Evolutionary conservation across 768 basidiomycete genomes (phyloP).

Genomic region (Galerina sulciceps): DNA sequence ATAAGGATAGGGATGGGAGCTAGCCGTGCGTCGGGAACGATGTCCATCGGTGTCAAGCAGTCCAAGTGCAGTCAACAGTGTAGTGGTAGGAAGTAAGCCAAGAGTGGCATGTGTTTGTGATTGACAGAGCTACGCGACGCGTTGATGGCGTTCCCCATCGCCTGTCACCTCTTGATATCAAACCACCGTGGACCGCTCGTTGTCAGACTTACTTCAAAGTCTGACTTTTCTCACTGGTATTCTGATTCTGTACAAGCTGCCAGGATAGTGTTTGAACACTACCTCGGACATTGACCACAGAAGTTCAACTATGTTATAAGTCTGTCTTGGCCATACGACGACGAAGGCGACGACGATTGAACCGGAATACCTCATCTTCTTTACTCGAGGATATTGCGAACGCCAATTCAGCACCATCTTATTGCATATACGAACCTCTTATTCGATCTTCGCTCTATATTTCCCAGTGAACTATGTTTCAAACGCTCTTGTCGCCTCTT

Average conservation of each 20-base stretch:
- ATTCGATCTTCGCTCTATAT: too few relatives aligned
- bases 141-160: too few relatives aligned
- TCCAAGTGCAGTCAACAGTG: too few relatives aligned
- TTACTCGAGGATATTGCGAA: not conserved
- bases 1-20: too few relatives aligned
- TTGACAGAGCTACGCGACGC: too few relatives aligned
- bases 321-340: not conserved
- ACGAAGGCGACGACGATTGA: not conserved
- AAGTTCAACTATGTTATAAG: not conserved
- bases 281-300: not conserved
- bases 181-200: not conserved
- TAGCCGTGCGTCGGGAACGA: too few relatives aligned
- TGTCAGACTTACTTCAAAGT: not conserved
- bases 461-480: constrained; percentile 46
- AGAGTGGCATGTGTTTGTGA: too few relatives aligned
- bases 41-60: too few relatives aligned
- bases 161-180: constrained; percentile 9
- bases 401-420: too few relatives aligned
- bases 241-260: not conserved
- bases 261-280: not conserved
- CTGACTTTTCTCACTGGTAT: not conserved
- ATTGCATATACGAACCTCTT: too few relatives aligned
- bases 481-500: constrained; percentile 62
- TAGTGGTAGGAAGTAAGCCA: too few relatives aligned
- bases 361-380: not conserved